Conservation (phyloP, 2,329 filamentous ascomycete species). For the Colletotrichum filicis region DNA sequence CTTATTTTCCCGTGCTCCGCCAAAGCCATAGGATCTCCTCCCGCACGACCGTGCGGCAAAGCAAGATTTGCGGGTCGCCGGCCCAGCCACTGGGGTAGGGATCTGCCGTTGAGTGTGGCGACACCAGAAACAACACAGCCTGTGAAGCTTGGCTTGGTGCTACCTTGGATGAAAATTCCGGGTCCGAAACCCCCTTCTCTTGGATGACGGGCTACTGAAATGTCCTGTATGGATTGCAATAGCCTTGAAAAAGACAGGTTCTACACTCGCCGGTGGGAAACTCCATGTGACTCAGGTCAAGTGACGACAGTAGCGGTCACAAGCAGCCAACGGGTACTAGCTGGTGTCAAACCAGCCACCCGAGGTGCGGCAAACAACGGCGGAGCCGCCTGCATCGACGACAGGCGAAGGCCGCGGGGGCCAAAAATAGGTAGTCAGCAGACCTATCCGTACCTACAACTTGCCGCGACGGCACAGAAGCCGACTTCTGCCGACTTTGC, state of each 20-base stretch:
- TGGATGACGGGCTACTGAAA: background rate
- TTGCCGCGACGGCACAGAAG: slow-evolving; percentile 16
- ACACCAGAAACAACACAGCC: slow-evolving; percentile 19
- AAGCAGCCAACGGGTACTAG: slow-evolving; percentile 16
- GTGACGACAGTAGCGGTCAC: slow-evolving; percentile 23
- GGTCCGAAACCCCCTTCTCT: background rate
- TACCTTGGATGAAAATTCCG: background rate
- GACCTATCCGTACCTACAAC: background rate
- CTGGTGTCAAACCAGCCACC: slow-evolving; percentile 8
- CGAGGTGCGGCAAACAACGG: slow-evolving; percentile 22
- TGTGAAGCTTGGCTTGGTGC: slow-evolving; percentile 13
- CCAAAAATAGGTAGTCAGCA: slow-evolving; percentile 29
- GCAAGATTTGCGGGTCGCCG: slow-evolving; percentile 17
- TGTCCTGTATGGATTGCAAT: background rate
- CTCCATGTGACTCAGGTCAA: slow-evolving; percentile 24
- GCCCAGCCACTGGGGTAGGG: slow-evolving; percentile 16
- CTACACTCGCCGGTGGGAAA: background rate
- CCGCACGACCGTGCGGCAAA: slow-evolving; percentile 21
- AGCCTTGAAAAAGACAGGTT: background rate
- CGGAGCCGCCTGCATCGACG: slow-evolving; percentile 13
- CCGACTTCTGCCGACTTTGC: slow-evolving; percentile 15
- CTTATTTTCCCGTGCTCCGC: background rate
- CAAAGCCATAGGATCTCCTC: slow-evolving; percentile 12
- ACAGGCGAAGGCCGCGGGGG: slow-evolving; percentile 7
- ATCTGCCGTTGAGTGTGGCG: slow-evolving; percentile 19